Conservation (phyloP, 148 eudicot species). For the Amaranthus palmeri region DNA sequence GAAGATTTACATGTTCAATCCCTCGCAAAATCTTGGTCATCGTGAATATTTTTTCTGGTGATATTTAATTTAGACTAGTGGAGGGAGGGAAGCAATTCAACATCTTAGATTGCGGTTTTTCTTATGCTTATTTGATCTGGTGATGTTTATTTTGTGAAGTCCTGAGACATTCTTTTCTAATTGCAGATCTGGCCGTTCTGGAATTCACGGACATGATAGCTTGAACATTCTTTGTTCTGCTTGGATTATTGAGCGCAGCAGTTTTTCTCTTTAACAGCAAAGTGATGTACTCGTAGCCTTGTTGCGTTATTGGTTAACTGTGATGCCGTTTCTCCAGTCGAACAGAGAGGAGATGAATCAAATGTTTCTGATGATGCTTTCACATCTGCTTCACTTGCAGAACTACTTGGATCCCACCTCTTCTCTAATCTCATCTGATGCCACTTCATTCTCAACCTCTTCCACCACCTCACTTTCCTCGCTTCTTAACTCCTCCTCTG, state of each 20-base stretch:
- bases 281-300: neutral
- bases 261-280: neutral
- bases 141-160: neutral
- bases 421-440: constrained; percentile 48
- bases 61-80: too few species aligned
- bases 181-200: constrained; percentile 15
- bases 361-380: constrained; percentile 62
- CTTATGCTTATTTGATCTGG: neutral
- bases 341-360: constrained; percentile 49
- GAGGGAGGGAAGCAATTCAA: too few species aligned
- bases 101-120: too few species aligned
- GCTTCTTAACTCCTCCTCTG: constrained; percentile 47
- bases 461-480: constrained; percentile 41
- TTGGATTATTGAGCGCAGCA: neutral
- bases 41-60: too few species aligned
- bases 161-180: neutral
- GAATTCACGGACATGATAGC: constrained; percentile 4
- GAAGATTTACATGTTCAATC: too few species aligned
- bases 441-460: constrained; percentile 53
- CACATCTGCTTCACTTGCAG: constrained; percentile 82
- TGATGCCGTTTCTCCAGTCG: neutral
- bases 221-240: neutral
- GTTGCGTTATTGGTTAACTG: neutral
- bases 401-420: constrained; percentile 79
- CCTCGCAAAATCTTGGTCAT: too few species aligned